Percentiles rank a stretch among this genome's conserved stretches.
These are phyloP conservation scores for Orychophragmus violaceus DNA, from an alignment of 345 rosid species.

Conservation along the genomic window DNA sequence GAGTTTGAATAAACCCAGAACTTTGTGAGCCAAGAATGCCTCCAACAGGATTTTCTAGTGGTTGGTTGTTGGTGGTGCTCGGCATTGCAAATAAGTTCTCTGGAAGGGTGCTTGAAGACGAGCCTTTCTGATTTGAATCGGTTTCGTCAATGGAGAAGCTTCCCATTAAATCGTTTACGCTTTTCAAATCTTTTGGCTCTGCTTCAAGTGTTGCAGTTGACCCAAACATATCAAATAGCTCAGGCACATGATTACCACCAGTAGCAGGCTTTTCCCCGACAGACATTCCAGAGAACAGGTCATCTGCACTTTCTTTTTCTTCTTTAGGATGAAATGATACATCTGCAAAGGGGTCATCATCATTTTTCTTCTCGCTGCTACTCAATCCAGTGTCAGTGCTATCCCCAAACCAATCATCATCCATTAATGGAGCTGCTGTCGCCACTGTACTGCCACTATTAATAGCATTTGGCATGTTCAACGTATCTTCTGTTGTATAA, in stretches of 20 bases:
- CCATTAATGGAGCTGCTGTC: slow-evolving; percentile 45
- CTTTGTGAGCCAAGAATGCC: slow-evolving; percentile 45
- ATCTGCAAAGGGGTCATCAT: slow-evolving; percentile 81
- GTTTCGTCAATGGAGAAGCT: slow-evolving; percentile 56
- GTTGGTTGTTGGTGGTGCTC: slow-evolving; percentile 36
- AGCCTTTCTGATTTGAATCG: slow-evolving; percentile 39
- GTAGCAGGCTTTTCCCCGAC: slow-evolving; percentile 44
- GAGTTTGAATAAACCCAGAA: slow-evolving; percentile 40
- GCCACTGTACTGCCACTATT: slow-evolving; percentile 30
- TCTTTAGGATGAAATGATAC: slow-evolving; percentile 66
- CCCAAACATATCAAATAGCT: slow-evolving; percentile 65
- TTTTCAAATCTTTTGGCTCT: slow-evolving; percentile 37
- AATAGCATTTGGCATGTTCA: slow-evolving; percentile 35
- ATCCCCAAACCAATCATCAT: slow-evolving; percentile 78
- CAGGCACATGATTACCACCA: slow-evolving; percentile 39
- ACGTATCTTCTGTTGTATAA: slow-evolving; percentile 40
- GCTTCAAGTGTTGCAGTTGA: slow-evolving; percentile 32
- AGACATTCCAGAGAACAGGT: slow-evolving; percentile 81
- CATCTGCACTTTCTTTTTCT: slow-evolving; percentile 41
- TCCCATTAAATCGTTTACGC: slow-evolving; percentile 59
- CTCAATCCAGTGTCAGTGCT: slow-evolving; percentile 33
- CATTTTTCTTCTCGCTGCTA: slow-evolving; percentile 38
- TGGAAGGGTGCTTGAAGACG: slow-evolving; percentile 33
- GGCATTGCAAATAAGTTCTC: slow-evolving; percentile 43
- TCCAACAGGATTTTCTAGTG: slow-evolving; percentile 42